phyloP scores from a whole-genome alignment of 352 stramenopile species.

The Pythium rhizo-oryzae region DNA sequence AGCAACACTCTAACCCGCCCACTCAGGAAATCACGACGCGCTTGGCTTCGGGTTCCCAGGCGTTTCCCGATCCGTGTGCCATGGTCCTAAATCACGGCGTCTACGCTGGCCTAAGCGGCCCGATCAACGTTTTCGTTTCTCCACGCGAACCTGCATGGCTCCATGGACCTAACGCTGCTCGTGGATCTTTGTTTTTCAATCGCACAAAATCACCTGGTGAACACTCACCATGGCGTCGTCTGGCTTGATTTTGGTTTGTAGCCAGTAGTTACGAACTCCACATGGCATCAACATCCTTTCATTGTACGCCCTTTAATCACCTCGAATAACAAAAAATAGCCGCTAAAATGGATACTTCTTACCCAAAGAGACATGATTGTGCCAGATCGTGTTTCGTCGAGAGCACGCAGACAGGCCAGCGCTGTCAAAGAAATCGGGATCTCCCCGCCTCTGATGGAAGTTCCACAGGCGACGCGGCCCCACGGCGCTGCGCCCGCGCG shows the following conservation, averaged over 20 bases:
- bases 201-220: neutral
- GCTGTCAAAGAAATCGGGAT: constrained; percentile 8
- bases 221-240: neutral
- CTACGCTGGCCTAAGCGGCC: no score
- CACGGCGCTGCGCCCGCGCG: no score
- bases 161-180: neutral
- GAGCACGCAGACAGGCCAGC: constrained; percentile 8
- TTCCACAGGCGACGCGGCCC: no score
- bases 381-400: constrained; percentile 24
- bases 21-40: no score
- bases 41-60: no score
- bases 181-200: neutral
- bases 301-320: neutral
- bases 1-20: neutral
- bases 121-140: neutral
- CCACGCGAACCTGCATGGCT: neutral
- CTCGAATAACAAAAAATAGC: neutral
- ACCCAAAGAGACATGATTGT: constrained; percentile 22
- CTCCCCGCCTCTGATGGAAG: neutral
- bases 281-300: neutral
- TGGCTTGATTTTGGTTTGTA: constrained; percentile 18
- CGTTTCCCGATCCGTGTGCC: no score
- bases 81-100: neutral
- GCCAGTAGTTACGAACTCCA: neutral
- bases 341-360: neutral